Base-by-base conservation (phyloP, 108 stramenopile species). In the Stephanodiscus triporus region DNA sequence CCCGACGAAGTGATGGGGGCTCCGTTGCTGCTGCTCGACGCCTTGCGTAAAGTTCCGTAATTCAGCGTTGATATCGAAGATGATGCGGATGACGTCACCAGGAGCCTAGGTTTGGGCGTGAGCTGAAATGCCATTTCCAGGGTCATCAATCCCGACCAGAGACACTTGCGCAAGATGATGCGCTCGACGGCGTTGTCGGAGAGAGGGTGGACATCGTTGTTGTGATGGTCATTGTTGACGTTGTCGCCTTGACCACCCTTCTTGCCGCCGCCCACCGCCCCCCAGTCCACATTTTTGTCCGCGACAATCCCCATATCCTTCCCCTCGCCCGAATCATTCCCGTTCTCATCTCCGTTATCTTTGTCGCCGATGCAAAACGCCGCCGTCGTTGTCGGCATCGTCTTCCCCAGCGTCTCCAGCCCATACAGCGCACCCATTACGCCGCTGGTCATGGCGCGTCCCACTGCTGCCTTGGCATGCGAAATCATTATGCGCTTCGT, bases 391-490 rank as follows among this genome's bases (percentile, higher is more conserved):
- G 66, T 38, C 11, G 62, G 63, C 53, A 2, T 51, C 37, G 63
- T 29, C n/a, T 66, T 70, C 22, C 70, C 80, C 34, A 81, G 38
- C 40, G 64, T 59, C 64, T 77, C 80, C 64, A 76, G 42, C 11
- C 75, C 75, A 32, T 48, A 60, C 54, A 79, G 26, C 26, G 78
- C 66, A 48, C 78, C 78, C 64, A 79, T 66, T 2, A 79, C 78
- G 63, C 53, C 71, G 55, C 78, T 79, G 5, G 78, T 72, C 54
- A 79, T 24, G 14, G 67, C 78, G 27, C 71, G 66, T 19, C 72
- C 78, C 51, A 71, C 67, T 23, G 72, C 67, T 22, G 78, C 72
- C 67, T 79, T 79, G 60, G 78, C 78, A 50, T 79, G 70, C 36
- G 77, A 71, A 49, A 78, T 64, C 27, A 62, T 60, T 2, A 58